phyloP scores from a whole-genome alignment of 2,329 filamentous ascomycete genomes.

The Fusarium burgessii region DNA sequence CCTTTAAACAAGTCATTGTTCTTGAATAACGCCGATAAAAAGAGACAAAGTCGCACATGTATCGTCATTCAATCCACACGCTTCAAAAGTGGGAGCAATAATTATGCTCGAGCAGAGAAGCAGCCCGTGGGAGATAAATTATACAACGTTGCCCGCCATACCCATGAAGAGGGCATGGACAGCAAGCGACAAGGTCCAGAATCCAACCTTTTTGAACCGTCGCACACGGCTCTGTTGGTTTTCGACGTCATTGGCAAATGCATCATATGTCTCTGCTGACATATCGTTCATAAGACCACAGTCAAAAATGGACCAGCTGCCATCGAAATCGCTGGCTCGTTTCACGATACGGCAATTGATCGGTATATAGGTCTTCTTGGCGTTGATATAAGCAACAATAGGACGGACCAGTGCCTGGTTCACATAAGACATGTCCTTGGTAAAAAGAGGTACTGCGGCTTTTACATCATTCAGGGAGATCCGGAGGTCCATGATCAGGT shows the following conservation, averaged over 20 bases:
- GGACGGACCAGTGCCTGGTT: constrained; percentile 95
- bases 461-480: constrained; percentile 95
- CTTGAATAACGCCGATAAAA: constrained; percentile 9
- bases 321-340: constrained; percentile 88
- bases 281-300: constrained; percentile 94
- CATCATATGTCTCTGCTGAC: constrained; percentile 92
- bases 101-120: constrained; percentile 18
- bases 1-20: constrained; percentile 23
- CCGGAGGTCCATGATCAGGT: constrained; percentile 93
- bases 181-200: constrained; percentile 94
- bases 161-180: constrained; percentile 96
- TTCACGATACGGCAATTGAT: constrained; percentile 96
- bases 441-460: constrained; percentile 93
- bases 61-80: constrained; percentile 11
- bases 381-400: constrained; percentile 98
- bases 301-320: constrained; percentile 94
- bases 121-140: constrained; percentile 12
- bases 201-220: constrained; percentile 92
- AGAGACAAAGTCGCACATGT: constrained; percentile 33
- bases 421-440: constrained; percentile 90
- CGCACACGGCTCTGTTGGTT: constrained; percentile 88
- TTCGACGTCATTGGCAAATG: constrained; percentile 90
- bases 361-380: constrained; percentile 93
- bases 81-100: not conserved
- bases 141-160: constrained; percentile 84